Conservation (phyloP, 176 grass and related monocot genomes). For the Cymbopogon citratus region DNA sequence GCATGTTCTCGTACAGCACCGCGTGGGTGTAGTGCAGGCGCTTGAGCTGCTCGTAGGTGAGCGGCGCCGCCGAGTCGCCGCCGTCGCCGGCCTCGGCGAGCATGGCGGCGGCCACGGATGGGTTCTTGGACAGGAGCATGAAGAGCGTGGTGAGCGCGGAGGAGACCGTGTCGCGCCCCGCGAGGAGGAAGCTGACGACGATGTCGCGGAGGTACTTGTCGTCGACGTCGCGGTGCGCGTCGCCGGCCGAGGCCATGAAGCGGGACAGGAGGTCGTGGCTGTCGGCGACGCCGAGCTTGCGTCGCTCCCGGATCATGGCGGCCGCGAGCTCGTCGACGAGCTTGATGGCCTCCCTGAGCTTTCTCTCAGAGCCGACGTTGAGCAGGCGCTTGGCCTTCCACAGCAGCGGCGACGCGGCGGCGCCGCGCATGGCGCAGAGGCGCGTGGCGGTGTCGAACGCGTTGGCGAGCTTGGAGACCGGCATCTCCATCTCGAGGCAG, state of each 20-base stretch:
- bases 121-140: slow-evolving; percentile 65
- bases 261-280: slow-evolving; percentile 70
- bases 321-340: slow-evolving; percentile 47
- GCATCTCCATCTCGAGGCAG: slow-evolving; percentile 33
- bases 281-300: slow-evolving; percentile 28
- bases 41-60: slow-evolving; percentile 44
- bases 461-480: slow-evolving; percentile 36
- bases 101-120: slow-evolving; percentile 17
- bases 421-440: slow-evolving; percentile 45
- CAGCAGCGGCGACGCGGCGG: slow-evolving; percentile 24
- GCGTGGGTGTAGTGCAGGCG: slow-evolving; percentile 55
- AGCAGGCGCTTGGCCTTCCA: slow-evolving; percentile 69
- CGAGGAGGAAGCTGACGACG: slow-evolving; percentile 87
- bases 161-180: slow-evolving; percentile 71
- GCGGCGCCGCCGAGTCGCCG: neutral
- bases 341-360: slow-evolving; percentile 49
- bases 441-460: slow-evolving; percentile 62
- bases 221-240: neutral
- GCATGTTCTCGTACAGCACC: slow-evolving; percentile 63
- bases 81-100: slow-evolving; percentile 16
- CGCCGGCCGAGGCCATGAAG: slow-evolving; percentile 39
- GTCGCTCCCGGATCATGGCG: slow-evolving; percentile 43
- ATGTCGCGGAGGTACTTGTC: slow-evolving; percentile 83
- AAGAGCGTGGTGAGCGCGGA: slow-evolving; percentile 72
- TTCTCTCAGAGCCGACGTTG: slow-evolving; percentile 59